A percentile compares a stretch with the other conserved stretches of the same genome.
Evolutionary conservation across 2,329 filamentous ascomycete genomes (phyloP).

Genomic region (Scytalidium lignicola): DNA sequence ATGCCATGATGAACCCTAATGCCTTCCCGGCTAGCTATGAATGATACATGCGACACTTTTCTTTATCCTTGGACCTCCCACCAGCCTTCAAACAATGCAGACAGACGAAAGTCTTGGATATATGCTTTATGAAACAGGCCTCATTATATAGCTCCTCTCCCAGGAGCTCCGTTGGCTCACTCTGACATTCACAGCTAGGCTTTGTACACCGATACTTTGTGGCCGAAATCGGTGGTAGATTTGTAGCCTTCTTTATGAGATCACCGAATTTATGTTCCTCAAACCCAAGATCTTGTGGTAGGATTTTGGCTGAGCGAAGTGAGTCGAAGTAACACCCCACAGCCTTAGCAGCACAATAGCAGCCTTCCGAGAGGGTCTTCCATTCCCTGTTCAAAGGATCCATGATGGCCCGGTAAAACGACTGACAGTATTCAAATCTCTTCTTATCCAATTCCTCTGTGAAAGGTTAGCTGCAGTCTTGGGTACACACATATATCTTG

Average conservation of each 20-base stretch:
- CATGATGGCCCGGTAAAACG: slow-evolving; percentile 10
- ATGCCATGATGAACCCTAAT: too few species aligned
- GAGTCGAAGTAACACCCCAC: slow-evolving; percentile 10
- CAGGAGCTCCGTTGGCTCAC: slow-evolving; percentile 4
- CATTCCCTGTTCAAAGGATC: slow-evolving; percentile 7
- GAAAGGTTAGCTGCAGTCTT: slow-evolving; percentile 1
- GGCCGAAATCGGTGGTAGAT: slow-evolving; percentile 8
- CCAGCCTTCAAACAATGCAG: slow-evolving; percentile 12
- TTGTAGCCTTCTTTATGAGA: slow-evolving; percentile 6
- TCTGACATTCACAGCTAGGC: slow-evolving; percentile 7
- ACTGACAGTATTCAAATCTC: slow-evolving; percentile 10
- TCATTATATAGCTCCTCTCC: slow-evolving; percentile 4
- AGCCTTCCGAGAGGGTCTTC: slow-evolving; percentile 5
- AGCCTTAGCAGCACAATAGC: slow-evolving; percentile 8
- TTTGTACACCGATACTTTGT: slow-evolving; percentile 5
- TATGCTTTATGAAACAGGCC: slow-evolving; percentile 7
- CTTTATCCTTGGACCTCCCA: slow-evolving; percentile 5
- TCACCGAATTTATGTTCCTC: slow-evolving; percentile 11
- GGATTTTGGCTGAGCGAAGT: slow-evolving; percentile 6
- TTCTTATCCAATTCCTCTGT: slow-evolving; percentile 7
- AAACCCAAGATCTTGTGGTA: slow-evolving; percentile 13
- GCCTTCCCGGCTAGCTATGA: neutral
- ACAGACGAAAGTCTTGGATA: slow-evolving; percentile 9
- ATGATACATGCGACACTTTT: slow-evolving; percentile 5
- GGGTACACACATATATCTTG: neutral